Conservation (phyloP, 345 rosid genomes). For the Psidium guajava region DNA sequence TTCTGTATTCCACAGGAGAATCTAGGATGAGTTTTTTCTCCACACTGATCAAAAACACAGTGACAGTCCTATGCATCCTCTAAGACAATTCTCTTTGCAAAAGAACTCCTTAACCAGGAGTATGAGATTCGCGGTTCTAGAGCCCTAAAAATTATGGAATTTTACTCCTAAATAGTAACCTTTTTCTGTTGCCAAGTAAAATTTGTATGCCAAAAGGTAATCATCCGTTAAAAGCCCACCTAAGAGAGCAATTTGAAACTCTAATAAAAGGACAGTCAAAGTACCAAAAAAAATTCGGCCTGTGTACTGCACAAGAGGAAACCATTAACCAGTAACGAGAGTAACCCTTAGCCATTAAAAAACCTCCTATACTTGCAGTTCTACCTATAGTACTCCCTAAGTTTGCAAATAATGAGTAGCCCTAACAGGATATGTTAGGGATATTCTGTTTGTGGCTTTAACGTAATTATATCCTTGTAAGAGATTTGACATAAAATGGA, state of each 20-base stretch:
- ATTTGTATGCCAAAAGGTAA: background rate
- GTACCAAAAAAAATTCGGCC: background rate
- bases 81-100: background rate
- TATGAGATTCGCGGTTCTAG: background rate
- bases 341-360: background rate
- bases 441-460: background rate
- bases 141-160: background rate
- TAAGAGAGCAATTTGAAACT: background rate
- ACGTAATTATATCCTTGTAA: background rate
- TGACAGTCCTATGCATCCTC: background rate
- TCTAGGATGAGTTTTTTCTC: background rate
- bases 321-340: background rate
- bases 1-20: background rate
- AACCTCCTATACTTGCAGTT: background rate
- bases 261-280: background rate
- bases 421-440: background rate
- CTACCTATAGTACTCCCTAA: background rate
- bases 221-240: background rate
- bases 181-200: background rate
- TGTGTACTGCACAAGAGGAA: background rate
- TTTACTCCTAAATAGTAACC: background rate
- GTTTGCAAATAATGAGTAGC: background rate
- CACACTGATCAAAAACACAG: background rate
- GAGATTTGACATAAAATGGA: background rate
- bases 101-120: background rate